Evolutionary conservation across 2,329 filamentous ascomycete genomes (phyloP), one percentile per base, ranked within the genome.

Genomic region (Hymenoscyphus infarciens): DNA sequence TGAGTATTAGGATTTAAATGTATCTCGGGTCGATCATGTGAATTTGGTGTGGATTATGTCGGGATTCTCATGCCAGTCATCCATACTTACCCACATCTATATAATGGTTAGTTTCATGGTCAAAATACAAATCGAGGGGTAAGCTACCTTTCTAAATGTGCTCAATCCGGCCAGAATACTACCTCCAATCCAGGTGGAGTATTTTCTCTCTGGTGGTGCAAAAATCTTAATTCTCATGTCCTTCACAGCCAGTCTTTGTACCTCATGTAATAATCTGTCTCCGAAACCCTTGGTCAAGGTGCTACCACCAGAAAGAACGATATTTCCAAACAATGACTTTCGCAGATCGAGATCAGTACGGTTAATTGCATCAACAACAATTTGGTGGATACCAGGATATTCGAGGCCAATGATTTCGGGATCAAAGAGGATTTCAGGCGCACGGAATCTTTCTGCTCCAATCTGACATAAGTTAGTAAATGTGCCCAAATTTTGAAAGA

Each of bases 161-260:
- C 94, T 98, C 77, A 99, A 79, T 6, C 95, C 94, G 38, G 95
- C 95, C 69, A 99, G 81, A 78, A 99, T 99, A 76, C 95, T 97
- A 61, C 95, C 95, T 67, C 95, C 95, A 70, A 98, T 98, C 95
- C 95, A 99, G 35, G 95, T 99, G 66, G 92, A 97, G 81, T 98
- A 99, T 78, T 98, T 97, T 69, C 95, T 85, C 82, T 99, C 95
- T 5, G 95, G 94, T 61, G 95, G 95, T 60, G 95, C 95, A 80
- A 96, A 97, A 74, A 99, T 99, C 83, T 97, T 97, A 81, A 99
- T 98, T 73, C 93, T 87, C 94, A 97, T 99, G 76, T 99, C 95
- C 82, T 97, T 97, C 70, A 98, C 92, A 11, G 95, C 95, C 72
- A 98, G 81, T 75, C 89, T 84, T 79, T 97, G 95, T 69, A 98